These are phyloP conservation scores for Vitis rotundifolia DNA, from an alignment of 164 flowering plant genomes.

Conservation along the genomic window DNA sequence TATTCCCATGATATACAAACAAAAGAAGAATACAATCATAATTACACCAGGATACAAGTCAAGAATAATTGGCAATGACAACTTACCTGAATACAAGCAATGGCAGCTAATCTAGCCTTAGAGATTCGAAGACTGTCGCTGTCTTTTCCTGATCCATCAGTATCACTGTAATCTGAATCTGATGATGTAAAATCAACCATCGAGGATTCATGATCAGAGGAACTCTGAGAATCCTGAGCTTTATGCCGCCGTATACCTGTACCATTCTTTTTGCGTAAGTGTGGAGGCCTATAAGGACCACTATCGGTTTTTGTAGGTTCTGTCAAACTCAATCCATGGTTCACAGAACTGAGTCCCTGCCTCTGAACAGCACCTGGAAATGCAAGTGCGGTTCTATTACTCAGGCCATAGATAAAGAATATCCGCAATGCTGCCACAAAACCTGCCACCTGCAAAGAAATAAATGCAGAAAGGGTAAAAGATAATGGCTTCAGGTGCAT, in stretches of 20 bases:
- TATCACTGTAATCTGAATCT: constrained; percentile 96
- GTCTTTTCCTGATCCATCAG: constrained; percentile 58
- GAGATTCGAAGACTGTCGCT: constrained; percentile 38
- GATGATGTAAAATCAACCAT: constrained; percentile 52
- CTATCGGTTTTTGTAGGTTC: constrained; percentile 32
- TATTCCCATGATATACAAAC: neutral
- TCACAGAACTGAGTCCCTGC: constrained; percentile 27
- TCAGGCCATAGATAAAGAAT: constrained; percentile 70
- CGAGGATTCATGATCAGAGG: constrained; percentile 43
- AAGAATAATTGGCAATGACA: neutral
- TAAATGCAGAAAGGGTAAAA: constrained; percentile 7
- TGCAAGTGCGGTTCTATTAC: constrained; percentile 27
- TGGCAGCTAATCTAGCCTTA: constrained; percentile 81
- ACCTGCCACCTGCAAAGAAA: constrained; percentile 66
- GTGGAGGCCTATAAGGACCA: constrained; percentile 88
- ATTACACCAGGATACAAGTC: neutral
- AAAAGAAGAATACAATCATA: neutral
- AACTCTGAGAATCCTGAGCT: constrained; percentile 28
- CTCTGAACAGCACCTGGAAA: constrained; percentile 19
- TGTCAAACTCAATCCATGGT: constrained; percentile 12
- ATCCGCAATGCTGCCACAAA: constrained; percentile 66
- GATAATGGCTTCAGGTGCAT: neutral
- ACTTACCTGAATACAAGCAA: constrained; percentile 77
- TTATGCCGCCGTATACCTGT: constrained; percentile 24
- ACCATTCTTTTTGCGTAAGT: constrained; percentile 63